Percentiles rank a stretch among this genome's conserved stretches.
Conservation (phyloP, 2,329 filamentous ascomycete species). For the Delphinella strobiligena region DNA sequence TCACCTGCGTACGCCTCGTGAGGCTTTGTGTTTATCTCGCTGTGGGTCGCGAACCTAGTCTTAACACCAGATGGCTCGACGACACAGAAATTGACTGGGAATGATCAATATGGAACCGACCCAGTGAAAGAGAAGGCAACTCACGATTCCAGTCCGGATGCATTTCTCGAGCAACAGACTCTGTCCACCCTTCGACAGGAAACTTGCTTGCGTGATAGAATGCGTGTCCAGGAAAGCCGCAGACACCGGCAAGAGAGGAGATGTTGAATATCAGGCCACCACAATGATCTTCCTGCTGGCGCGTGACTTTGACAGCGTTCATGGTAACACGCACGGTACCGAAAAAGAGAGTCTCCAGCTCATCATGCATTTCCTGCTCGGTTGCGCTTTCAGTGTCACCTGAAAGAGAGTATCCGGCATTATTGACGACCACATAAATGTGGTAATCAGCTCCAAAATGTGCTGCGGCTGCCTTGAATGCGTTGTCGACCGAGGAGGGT, state of each 20-base stretch:
- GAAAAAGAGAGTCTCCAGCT: background rate
- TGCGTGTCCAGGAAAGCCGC: background rate
- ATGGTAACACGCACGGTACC: background rate
- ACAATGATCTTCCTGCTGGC: background rate
- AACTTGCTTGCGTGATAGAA: background rate
- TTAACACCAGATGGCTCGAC: background rate
- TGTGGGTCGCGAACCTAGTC: background rate
- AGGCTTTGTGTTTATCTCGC: background rate
- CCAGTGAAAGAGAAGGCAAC: background rate
- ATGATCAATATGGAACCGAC: background rate
- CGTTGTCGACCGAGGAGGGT: background rate
- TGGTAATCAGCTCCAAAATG: constrained; percentile 5
- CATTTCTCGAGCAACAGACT: background rate
- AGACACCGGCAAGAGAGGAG: background rate
- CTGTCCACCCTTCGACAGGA: background rate
- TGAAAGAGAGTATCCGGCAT: constrained; percentile 22
- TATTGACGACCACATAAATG: constrained; percentile 30
- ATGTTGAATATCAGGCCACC: background rate
- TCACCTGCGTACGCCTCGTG: background rate
- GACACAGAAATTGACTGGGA: background rate
- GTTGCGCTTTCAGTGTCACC: background rate
- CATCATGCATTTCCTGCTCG: background rate
- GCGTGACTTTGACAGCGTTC: background rate
- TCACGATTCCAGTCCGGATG: background rate
- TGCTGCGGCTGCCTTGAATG: background rate